phyloP scores from a whole-genome alignment of 192 early-diverging fungal species.

The Rhizoclosmatium sp. region DNA sequence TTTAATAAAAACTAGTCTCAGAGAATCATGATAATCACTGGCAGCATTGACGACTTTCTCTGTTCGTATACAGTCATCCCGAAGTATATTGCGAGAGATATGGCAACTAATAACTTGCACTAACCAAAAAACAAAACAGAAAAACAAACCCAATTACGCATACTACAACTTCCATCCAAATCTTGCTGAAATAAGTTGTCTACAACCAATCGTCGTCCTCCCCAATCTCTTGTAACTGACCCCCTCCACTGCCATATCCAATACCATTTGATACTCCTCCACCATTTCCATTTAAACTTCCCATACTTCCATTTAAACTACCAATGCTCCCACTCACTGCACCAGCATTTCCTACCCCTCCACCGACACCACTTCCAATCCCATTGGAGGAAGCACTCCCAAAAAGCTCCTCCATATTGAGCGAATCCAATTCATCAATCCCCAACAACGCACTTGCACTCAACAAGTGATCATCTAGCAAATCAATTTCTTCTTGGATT shows the following conservation, averaged over 20 bases:
- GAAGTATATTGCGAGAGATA: too few species aligned
- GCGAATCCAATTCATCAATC: slow-evolving; percentile 30
- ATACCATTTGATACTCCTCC: neutral
- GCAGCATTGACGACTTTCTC: too few species aligned
- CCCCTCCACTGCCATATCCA: neutral
- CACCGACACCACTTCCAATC: neutral
- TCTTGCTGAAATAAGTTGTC: too few species aligned
- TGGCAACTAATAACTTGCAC: too few species aligned
- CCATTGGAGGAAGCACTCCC: neutral
- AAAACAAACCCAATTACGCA: too few species aligned
- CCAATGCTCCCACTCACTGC: neutral
- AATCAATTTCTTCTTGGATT: slow-evolving; percentile 55
- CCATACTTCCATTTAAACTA: too few species aligned
- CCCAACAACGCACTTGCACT: slow-evolving; percentile 29
- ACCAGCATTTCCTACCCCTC: neutral
- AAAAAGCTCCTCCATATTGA: slow-evolving; percentile 39
- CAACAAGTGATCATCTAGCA: slow-evolving; percentile 48
- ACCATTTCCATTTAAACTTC: too few species aligned
- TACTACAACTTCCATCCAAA: too few species aligned
- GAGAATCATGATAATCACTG: too few species aligned
- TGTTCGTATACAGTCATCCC: too few species aligned
- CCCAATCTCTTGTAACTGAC: neutral
- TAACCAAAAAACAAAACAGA: too few species aligned
- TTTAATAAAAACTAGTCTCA: too few species aligned
- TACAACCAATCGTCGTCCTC: neutral